Evolutionary conservation across 768 basidiomycete genomes (phyloP).

Genomic region (Multifurca ochricompacta): DNA sequence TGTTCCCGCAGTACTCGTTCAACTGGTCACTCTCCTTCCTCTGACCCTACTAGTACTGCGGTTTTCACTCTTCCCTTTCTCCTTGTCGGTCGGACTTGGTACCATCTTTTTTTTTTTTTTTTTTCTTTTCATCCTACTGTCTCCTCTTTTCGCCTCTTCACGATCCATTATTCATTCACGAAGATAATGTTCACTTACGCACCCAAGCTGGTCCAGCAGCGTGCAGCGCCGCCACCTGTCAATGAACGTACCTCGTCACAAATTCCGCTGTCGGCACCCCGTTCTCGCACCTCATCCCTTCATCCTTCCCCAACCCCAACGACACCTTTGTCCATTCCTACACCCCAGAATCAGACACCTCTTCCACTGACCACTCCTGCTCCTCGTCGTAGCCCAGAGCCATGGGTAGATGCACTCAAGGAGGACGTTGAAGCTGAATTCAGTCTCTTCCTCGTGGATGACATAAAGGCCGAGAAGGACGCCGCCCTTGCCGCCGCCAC

Average conservation of each 20-base stretch:
- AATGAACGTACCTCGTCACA: slow-evolving; percentile 7
- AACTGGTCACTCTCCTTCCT: background rate
- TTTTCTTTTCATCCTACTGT: no score
- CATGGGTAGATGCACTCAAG: slow-evolving; percentile 17
- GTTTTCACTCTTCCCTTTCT: background rate
- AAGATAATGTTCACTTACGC: slow-evolving; percentile 8
- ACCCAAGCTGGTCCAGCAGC: slow-evolving; percentile 16
- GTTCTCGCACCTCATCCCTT: slow-evolving; percentile 10
- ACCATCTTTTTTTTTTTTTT: background rate
- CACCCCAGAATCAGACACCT: slow-evolving; percentile 2
- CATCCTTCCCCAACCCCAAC: background rate
- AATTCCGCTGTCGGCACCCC: background rate
- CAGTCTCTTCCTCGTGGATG: slow-evolving; percentile 13
- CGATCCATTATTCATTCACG: background rate
- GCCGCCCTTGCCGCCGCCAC: slow-evolving; percentile 5
- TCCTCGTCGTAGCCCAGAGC: slow-evolving; percentile 9
- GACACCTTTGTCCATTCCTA: background rate
- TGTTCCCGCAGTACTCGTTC: slow-evolving; percentile 6
- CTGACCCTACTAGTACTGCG: background rate
- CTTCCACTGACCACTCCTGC: background rate
- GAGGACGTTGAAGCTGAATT: slow-evolving; percentile 16
- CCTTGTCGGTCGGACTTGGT: slow-evolving; percentile 10
- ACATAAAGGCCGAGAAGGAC: slow-evolving; percentile 11
- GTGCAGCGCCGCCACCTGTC: background rate
- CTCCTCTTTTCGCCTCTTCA: background rate